These are phyloP conservation scores for Cadophora sp. DNA, from an alignment of 2,329 filamentous ascomycete genomes.

Conservation along the genomic window DNA sequence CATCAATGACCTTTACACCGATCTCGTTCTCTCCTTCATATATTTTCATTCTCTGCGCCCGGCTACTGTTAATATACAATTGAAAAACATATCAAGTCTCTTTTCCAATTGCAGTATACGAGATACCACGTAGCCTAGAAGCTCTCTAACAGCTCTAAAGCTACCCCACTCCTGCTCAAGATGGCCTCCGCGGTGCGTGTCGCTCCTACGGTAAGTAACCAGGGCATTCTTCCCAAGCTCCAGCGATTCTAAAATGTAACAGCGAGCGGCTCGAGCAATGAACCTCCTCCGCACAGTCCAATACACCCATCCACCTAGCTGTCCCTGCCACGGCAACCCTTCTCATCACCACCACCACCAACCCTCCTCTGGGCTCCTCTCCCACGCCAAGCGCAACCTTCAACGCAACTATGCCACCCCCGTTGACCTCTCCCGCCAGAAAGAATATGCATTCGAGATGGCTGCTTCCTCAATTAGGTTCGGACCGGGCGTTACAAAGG, in stretches of 20 bases:
- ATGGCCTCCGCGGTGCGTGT: conserved; percentile 36
- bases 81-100: background rate
- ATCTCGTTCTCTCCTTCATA: background rate
- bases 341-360: conserved; percentile 70
- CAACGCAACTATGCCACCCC: conserved; percentile 74
- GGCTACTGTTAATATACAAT: background rate
- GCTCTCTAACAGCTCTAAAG: background rate
- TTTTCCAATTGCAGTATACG: background rate
- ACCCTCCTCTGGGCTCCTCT: conserved; percentile 46
- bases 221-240: background rate
- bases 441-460: conserved; percentile 99
- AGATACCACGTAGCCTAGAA: background rate
- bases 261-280: conserved; percentile 68
- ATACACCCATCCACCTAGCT: conserved; percentile 84
- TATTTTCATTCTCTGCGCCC: background rate
- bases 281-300: conserved; percentile 88
- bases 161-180: conserved; percentile 13
- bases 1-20: conserved; percentile 8
- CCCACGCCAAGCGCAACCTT: conserved; percentile 54
- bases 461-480: conserved; percentile 94
- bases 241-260: conserved; percentile 22
- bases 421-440: conserved; percentile 72
- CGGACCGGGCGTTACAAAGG: conserved; percentile 89
- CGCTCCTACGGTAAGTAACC: conserved; percentile 40
- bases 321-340: conserved; percentile 93